Conservation (phyloP, 371 early-diverging fungal species). For the Mortierella sp. region DNA sequence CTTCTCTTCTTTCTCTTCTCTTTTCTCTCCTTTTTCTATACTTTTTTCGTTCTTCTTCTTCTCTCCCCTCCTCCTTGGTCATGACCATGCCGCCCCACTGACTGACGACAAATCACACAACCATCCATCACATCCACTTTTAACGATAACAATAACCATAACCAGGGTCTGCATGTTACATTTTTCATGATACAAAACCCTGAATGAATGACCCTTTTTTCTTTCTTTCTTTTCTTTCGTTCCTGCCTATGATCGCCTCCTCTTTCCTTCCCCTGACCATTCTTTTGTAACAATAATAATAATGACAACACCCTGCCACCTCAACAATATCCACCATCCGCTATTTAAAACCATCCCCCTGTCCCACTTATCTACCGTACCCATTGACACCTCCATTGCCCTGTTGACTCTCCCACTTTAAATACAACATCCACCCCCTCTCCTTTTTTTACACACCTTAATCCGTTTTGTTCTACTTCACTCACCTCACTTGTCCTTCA, state of each 20-base stretch:
- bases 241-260: neutral
- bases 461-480: constrained; percentile 8
- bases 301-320: neutral
- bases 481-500: neutral
- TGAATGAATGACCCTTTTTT: constrained; percentile 2
- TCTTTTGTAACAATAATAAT: neutral
- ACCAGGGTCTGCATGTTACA: neutral
- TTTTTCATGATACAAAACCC: neutral
- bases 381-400: neutral
- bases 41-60: neutral
- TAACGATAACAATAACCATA: neutral
- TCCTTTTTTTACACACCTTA: constrained; percentile 4
- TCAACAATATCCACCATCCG: neutral
- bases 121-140: neutral
- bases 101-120: neutral
- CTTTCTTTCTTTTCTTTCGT: neutral
- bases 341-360: neutral
- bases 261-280: neutral
- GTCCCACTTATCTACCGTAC: neutral
- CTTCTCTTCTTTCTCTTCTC: neutral
- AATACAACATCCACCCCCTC: neutral
- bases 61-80: neutral
- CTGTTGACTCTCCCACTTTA: neutral
- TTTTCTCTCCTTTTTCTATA: neutral
- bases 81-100: constrained; percentile 9